These are phyloP conservation scores for Exobasidium cylindrosporum DNA, from an alignment of 1,284 basidiomycete species.

Conservation along the genomic window DNA sequence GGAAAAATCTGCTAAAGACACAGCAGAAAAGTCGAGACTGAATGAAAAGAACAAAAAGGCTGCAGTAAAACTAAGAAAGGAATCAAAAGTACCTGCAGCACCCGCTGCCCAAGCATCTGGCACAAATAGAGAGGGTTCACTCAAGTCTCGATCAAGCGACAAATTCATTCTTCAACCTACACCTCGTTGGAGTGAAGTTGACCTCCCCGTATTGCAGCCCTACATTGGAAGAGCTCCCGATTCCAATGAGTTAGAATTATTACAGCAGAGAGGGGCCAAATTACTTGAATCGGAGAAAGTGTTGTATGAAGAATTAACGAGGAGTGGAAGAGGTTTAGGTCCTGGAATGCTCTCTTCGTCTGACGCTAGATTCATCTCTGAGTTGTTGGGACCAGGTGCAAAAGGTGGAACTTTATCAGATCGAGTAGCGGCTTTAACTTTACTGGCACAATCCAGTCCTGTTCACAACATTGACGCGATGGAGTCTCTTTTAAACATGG, in stretches of 20 bases:
- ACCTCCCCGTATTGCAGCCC: not conserved
- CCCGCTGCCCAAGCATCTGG: not conserved
- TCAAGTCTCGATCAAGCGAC: not conserved
- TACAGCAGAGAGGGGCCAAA: constrained; percentile 36
- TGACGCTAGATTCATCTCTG: constrained; percentile 51
- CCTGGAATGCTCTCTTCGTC: constrained; percentile 44
- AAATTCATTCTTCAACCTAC: constrained; percentile 3
- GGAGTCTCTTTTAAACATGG: constrained; percentile 68
- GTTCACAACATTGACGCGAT: constrained; percentile 70
- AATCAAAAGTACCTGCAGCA: constrained; percentile 4
- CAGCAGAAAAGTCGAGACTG: constrained; percentile 14
- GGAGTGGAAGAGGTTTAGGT: constrained; percentile 37
- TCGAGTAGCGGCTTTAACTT: constrained; percentile 83
- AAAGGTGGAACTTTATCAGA: constrained; percentile 73
- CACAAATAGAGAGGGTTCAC: not conserved
- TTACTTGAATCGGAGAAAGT: constrained; percentile 39
- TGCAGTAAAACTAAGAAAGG: constrained; percentile 17
- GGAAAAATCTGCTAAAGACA: constrained; percentile 17
- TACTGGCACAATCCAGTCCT: constrained; percentile 86
- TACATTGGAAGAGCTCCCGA: not conserved
- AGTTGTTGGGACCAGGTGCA: constrained; percentile 32
- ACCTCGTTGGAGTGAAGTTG: constrained; percentile 4
- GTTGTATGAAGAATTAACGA: constrained; percentile 39
- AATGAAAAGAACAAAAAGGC: constrained; percentile 18
- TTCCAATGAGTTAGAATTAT: constrained; percentile 12